Evolutionary conservation across 495 filamentous ascomycete species (phyloP).

Genomic region (Aspergillus conjunctus): DNA sequence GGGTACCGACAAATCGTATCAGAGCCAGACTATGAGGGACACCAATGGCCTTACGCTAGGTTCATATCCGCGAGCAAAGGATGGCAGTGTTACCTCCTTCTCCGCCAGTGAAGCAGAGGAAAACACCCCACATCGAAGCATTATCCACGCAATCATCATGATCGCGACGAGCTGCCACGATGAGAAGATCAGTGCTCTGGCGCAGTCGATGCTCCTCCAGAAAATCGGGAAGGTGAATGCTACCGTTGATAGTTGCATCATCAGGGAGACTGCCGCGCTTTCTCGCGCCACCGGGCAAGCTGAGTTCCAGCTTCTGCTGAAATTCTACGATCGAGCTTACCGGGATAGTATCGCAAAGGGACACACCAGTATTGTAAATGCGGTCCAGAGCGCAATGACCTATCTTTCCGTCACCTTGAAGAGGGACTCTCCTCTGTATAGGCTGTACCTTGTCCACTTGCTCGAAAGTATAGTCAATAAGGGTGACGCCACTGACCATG

Average conservation of each 20-base stretch:
- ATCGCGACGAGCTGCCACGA: constrained; percentile 81
- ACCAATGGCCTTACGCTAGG: constrained; percentile 30
- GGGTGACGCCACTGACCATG: constrained; percentile 65
- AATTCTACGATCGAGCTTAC: constrained; percentile 73
- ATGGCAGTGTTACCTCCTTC: constrained; percentile 78
- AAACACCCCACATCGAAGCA: constrained; percentile 70
- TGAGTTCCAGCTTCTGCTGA: constrained; percentile 82
- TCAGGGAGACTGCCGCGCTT: constrained; percentile 77
- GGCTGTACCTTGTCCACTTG: constrained; percentile 78
- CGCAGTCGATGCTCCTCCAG: constrained; percentile 93
- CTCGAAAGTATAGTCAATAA: constrained; percentile 88
- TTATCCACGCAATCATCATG: constrained; percentile 85
- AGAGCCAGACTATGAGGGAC: constrained; percentile 33
- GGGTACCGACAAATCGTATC: constrained; percentile 38
- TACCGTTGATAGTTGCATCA: constrained; percentile 76
- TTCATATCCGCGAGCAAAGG: constrained; percentile 58
- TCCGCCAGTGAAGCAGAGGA: constrained; percentile 73
- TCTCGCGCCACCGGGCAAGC: constrained; percentile 69
- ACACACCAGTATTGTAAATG: constrained; percentile 46
- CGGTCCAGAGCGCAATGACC: constrained; percentile 64
- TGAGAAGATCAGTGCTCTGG: constrained; percentile 88
- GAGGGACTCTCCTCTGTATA: constrained; percentile 68
- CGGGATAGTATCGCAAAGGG: constrained; percentile 70
- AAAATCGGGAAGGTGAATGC: constrained; percentile 82
- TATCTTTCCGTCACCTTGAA: constrained; percentile 70